These are phyloP conservation scores for Davidsoniella australis DNA, from an alignment of 2,329 filamentous ascomycete genomes.

Conservation along the genomic window DNA sequence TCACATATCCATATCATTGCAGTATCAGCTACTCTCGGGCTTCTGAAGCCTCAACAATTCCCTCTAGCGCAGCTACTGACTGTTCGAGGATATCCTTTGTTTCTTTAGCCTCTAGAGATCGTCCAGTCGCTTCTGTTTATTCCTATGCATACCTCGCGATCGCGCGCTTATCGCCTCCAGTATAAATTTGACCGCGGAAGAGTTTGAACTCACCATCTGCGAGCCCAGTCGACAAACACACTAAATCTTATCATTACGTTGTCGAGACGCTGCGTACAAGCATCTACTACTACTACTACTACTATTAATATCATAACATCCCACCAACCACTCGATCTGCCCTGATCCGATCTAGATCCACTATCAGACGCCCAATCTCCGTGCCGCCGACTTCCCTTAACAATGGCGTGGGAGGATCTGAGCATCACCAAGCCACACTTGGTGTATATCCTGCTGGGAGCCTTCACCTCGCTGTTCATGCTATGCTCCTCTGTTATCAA, in stretches of 20 bases:
- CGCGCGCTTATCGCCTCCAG: background rate
- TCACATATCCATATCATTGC: no score
- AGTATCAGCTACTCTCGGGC: no score
- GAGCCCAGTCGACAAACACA: background rate
- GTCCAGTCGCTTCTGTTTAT: background rate
- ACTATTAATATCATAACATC: no score
- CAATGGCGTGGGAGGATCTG: constrained; percentile 65
- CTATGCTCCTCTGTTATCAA: constrained; percentile 95
- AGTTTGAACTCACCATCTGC: background rate
- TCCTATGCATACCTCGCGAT: constrained; percentile 3
- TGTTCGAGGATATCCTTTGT: no score
- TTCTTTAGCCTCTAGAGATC: no score
- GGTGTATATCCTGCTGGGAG: constrained; percentile 96
- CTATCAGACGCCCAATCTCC: background rate
- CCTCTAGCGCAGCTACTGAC: no score
- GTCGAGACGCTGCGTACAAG: no score
- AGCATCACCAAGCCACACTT: constrained; percentile 86
- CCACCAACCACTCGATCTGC: background rate
- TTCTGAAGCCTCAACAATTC: no score
- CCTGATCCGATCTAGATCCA: background rate
- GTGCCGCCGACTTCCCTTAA: background rate
- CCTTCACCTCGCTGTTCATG: constrained; percentile 97
- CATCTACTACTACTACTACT: no score
- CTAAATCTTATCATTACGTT: no score
- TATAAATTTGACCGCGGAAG: constrained; percentile 5